phyloP scores from a whole-genome alignment of 768 basidiomycete genomes.

The Boletus rubroflammeus region DNA sequence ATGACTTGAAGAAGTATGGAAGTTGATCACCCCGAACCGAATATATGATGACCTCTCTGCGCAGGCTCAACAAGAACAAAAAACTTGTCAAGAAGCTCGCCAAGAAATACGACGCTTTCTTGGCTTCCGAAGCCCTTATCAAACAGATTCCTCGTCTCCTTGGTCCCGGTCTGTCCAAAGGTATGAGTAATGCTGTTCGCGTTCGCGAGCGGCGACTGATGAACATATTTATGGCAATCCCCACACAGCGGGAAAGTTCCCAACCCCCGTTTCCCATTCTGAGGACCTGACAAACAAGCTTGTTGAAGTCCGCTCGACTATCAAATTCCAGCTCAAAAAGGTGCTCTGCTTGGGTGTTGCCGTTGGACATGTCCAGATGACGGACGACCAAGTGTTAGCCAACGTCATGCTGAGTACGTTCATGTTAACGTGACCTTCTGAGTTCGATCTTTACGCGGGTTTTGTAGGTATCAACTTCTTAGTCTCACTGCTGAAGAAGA shows the following conservation, averaged over 20 bases:
- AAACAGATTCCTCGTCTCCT: conserved; percentile 99
- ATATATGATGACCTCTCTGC: neutral
- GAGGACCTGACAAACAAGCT: conserved; percentile 92
- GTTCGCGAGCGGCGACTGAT: neutral
- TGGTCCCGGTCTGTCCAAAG: conserved; percentile 99
- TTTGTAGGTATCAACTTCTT: conserved; percentile 94
- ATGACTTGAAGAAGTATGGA: conserved; percentile 95
- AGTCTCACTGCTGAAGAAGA: conserved; percentile 98
- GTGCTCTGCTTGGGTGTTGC: conserved; percentile 99
- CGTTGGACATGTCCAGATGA: conserved; percentile 97
- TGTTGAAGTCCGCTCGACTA: conserved; percentile 94
- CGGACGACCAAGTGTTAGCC: conserved; percentile 90
- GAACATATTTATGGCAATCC: neutral
- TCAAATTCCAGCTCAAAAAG: conserved; percentile 99
- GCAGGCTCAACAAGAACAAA: conserved; percentile 98
- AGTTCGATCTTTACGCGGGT: conserved; percentile 5
- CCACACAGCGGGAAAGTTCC: conserved; percentile 92
- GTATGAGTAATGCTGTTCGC: conserved; percentile 35
- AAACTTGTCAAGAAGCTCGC: conserved; percentile 99
- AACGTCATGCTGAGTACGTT: conserved; percentile 95
- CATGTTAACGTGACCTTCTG: neutral
- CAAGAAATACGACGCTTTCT: conserved; percentile 99
- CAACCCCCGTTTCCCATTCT: conserved; percentile 88
- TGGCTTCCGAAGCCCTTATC: conserved; percentile 95
- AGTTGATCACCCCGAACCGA: neutral